These are phyloP conservation scores for Thalassiosira exigua DNA, from an alignment of 352 stramenopile genomes.

Conservation along the genomic window DNA sequence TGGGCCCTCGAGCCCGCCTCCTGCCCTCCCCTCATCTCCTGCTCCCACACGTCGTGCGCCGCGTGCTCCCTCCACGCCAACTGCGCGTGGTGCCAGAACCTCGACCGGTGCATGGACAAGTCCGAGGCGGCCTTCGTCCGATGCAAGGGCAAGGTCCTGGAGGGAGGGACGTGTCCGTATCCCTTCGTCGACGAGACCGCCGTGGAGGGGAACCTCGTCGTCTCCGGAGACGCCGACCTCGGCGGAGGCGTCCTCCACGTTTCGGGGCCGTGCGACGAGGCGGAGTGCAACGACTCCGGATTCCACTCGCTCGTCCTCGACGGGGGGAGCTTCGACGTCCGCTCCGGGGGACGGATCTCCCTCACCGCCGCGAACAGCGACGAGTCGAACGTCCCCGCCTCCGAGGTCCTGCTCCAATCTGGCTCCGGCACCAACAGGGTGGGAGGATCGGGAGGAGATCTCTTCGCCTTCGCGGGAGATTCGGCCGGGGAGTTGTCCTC, in stretches of 20 bases:
- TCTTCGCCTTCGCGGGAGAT: slow-evolving; percentile 48
- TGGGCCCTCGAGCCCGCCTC: slow-evolving; percentile 30
- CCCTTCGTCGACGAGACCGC: slow-evolving; percentile 28
- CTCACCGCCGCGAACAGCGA: slow-evolving; percentile 39
- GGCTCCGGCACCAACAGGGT: slow-evolving; percentile 35
- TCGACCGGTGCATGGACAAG: slow-evolving; percentile 33
- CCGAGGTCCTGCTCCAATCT: slow-evolving; percentile 33
- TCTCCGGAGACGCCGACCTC: slow-evolving; percentile 21
- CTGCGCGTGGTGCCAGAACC: slow-evolving; percentile 42
- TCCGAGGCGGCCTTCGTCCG: slow-evolving; percentile 33
- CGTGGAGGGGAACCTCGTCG: slow-evolving; percentile 44
- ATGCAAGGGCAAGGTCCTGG: slow-evolving; percentile 39
- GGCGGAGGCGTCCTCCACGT: slow-evolving; percentile 38
- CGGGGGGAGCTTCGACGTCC: slow-evolving; percentile 44
- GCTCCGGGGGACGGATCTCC: slow-evolving; percentile 27
- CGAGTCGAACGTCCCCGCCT: slow-evolving; percentile 25
- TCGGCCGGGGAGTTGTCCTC: slow-evolving; percentile 26
- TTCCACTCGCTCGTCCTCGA: slow-evolving; percentile 46
- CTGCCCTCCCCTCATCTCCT: slow-evolving; percentile 36
- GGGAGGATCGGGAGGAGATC: slow-evolving; percentile 43
- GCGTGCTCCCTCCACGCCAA: slow-evolving; percentile 18
- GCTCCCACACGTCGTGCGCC: slow-evolving; percentile 36
- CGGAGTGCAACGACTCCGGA: slow-evolving; percentile 27
- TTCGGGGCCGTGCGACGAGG: slow-evolving; percentile 43
- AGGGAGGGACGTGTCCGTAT: slow-evolving; percentile 26